Evolutionary conservation across 1,284 basidiomycete species (phyloP), one percentile per base, ranked within the genome.

Genomic region (Xerocomus cyaneibrunnescens): DNA sequence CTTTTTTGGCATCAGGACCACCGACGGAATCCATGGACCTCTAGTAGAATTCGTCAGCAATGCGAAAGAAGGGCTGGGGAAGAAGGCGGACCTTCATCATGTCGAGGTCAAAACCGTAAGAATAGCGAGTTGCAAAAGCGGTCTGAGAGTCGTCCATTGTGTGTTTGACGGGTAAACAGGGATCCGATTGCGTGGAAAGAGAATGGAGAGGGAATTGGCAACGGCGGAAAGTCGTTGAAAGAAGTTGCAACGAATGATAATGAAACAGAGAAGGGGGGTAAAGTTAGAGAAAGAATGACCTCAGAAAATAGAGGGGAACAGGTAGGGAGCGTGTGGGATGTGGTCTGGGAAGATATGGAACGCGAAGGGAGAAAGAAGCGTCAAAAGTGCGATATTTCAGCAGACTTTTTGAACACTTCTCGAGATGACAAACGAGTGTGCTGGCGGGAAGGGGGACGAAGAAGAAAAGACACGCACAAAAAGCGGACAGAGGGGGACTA

Each of bases 1-100:
- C 83, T 74, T 92, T 92, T 80, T 92, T 93, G 46, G 87, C 78
- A 72, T 90, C 87, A 62, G 87, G 86, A 64, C 87, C 88, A 65
- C 84, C 84, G 58, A 81, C 77, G 65, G 84, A 70, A 73, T 93
- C 90, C 77, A 92, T 89, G 52, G 89, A 82, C 72, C 84, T 79
- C 86, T 88, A 68, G n/a, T n/a, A 6, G 21, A 37, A 28, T 7
- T 28, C 3, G 30, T 32, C 28, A 25, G 56, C 40, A 22, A 45
- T 1, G 14, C 1, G 41, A 39, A 37, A 9, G 17, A 12, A 32
- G 39, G 5, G 41, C 27, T 1, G 8, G 37, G 25, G 23, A 42
- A 38, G 32, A 28, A 14, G 10, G 65, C 76, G 36, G 47, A 86
- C 87, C 85, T 90, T 90, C 85, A 89, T 89, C 87, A 90, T 89